Conservation (phyloP, 1,284 basidiomycete species). For the Cystobasidium pallidum region DNA sequence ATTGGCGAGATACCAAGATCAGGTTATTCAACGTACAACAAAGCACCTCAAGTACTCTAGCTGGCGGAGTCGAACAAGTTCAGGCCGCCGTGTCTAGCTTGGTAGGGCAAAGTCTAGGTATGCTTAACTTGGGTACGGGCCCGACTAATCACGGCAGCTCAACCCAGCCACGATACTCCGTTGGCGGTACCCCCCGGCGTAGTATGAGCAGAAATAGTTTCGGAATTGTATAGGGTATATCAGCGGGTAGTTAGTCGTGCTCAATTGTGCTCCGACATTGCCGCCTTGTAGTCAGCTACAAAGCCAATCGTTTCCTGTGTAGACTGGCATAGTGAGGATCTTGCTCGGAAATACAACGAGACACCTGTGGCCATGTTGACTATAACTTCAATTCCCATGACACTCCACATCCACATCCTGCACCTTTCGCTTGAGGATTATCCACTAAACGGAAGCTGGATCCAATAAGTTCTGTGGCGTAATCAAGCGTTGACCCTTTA, state of each 20-base stretch:
- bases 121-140: slow-evolving; percentile 24
- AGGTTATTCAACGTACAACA: slow-evolving; percentile 87
- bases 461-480: slow-evolving; percentile 86
- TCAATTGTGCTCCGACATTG: too few species aligned
- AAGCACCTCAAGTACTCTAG: not conserved
- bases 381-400: slow-evolving; percentile 45
- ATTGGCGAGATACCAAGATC: slow-evolving; percentile 84
- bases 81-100: slow-evolving; percentile 31
- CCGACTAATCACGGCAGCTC: not conserved
- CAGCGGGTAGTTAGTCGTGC: not conserved
- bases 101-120: slow-evolving; percentile 36
- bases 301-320: too few species aligned
- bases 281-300: too few species aligned
- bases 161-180: not conserved
- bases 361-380: not conserved
- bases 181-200: slow-evolving; percentile 9
- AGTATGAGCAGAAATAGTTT: slow-evolving; percentile 32
- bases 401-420: slow-evolving; percentile 85
- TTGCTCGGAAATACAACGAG: not conserved
- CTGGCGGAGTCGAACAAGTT: slow-evolving; percentile 15
- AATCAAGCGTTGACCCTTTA: slow-evolving; percentile 82
- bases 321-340: too few species aligned
- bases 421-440: slow-evolving; percentile 82
- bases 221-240: slow-evolving; percentile 11
- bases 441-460: slow-evolving; percentile 76